Evolutionary conservation across 805 yeast genomes (phyloP), one percentile per base, ranked within the genome.

Genomic region (Millerozyma miso): DNA sequence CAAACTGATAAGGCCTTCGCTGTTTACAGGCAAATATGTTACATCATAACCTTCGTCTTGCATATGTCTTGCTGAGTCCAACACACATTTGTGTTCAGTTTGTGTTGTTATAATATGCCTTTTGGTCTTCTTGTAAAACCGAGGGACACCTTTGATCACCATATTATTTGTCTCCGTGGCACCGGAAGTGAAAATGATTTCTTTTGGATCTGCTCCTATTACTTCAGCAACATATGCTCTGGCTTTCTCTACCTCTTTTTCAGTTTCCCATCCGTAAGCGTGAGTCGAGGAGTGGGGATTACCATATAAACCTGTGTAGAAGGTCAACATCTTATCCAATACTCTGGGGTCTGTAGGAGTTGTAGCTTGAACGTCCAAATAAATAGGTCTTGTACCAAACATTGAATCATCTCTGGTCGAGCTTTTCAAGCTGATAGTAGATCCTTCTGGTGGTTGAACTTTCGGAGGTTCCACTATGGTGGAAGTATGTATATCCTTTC

Each of bases 261-360:
- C 97, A 3, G 99, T 87, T 69, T 93, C 99, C 99, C 99, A 93
- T 31, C 99, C 99, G 62, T 91, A 93, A 4, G 96, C 79, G 61
- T 93, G 99, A 2, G 99, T 93, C 45, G 93, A 81, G 4, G 97
- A 88, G 67, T 93, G 99, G 17, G 99, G 99, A 63, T 93, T 93
- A 48, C 99, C 99, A 61, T 88, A 93, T 44, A 88, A 73, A 3
- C 98, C 98, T 2, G 98, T 91, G 63, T 79, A 85, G 59, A 83
- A 88, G 54, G 78, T 80, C 53, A 88, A 62, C 96, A 88, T 88
- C 52, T 81, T 83, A 60, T 88, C 96, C 52, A 93, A 67, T 7
- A 93, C 99, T 43, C 99, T 76, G 26, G 99, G 99, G 60, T 93
- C 99, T 1, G 93, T 86, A 19, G 98, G 99, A 0, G 99, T 91